phyloP scores from a whole-genome alignment of 306 rosid genomes.

The Quercus dentata region DNA sequence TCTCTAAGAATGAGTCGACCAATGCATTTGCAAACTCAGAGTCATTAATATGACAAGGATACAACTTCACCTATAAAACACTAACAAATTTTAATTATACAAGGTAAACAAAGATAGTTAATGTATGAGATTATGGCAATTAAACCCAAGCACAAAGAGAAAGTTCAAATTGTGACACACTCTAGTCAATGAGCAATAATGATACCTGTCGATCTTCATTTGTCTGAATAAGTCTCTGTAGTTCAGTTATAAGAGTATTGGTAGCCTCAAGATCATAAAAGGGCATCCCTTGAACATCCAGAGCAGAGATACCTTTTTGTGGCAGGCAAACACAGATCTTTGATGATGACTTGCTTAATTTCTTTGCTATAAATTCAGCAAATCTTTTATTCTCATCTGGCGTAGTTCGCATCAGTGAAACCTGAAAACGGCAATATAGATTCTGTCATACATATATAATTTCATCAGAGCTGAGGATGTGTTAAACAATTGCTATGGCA shows the following conservation, averaged over 20 bases:
- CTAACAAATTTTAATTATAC: conserved; percentile 3
- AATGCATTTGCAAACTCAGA: conserved; percentile 71
- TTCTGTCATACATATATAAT: conserved; percentile 10
- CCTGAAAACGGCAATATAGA: conserved; percentile 41
- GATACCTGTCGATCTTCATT: conserved; percentile 63
- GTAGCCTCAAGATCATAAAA: conserved; percentile 77
- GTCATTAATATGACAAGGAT: conserved; percentile 81
- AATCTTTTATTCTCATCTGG: conserved; percentile 70
- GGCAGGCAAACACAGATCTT: conserved; percentile 80
- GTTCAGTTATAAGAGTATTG: conserved; percentile 56
- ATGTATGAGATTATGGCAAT: background rate
- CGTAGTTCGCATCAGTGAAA: conserved; percentile 82
- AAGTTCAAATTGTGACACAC: background rate
- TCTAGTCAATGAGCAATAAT: conserved; percentile 11
- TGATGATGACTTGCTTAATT: conserved; percentile 65
- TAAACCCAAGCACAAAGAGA: conserved; percentile 9
- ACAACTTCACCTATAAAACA: conserved; percentile 62
- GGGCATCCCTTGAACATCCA: conserved; percentile 80
- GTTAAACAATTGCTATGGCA: background rate
- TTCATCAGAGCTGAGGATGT: conserved; percentile 3
- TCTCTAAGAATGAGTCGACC: conserved; percentile 76
- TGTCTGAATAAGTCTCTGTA: conserved; percentile 53
- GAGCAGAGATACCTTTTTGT: conserved; percentile 81
- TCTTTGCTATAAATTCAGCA: conserved; percentile 77
- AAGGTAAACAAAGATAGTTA: background rate